Evolutionary conservation across 257 asterid genomes (phyloP).

Genomic region (Marsdenia floribunda): DNA sequence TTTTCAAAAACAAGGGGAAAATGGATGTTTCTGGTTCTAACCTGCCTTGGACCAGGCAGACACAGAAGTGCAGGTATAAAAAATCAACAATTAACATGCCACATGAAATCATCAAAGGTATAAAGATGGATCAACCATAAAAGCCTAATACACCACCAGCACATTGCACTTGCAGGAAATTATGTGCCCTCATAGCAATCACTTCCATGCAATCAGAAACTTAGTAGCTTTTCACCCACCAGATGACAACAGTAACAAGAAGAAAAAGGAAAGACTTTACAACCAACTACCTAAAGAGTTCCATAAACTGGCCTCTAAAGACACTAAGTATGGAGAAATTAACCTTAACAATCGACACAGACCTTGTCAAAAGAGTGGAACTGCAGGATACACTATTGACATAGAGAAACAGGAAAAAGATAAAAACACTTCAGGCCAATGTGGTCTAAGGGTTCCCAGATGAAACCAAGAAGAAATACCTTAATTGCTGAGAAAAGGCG

Average conservation of each 20-base stretch:
- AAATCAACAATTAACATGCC: not conserved
- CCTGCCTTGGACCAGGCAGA: not conserved
- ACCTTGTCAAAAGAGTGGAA: not conserved
- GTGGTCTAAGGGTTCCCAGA: slow-evolving; percentile 5
- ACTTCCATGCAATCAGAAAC: not conserved
- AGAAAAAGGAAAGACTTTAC: not conserved
- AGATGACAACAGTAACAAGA: not conserved
- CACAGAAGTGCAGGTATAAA: not conserved
- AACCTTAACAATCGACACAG: not conserved
- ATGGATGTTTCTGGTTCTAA: not conserved
- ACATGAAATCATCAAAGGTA: not conserved
- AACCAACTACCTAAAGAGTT: not conserved
- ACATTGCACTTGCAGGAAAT: not conserved
- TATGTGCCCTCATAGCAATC: not conserved
- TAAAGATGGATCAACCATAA: not conserved
- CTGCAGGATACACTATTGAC: not conserved
- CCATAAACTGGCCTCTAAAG: not conserved
- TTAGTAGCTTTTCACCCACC: not conserved
- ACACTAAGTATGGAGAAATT: not conserved
- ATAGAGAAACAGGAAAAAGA: not conserved
- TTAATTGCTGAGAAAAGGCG: slow-evolving; percentile 95
- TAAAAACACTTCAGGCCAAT: slow-evolving; percentile 3
- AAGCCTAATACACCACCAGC: not conserved
- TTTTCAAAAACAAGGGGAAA: not conserved
- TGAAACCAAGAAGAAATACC: slow-evolving; percentile 39